phyloP scores from a whole-genome alignment of 2,329 filamentous ascomycete species.

The Fusarium ambrosium region DNA sequence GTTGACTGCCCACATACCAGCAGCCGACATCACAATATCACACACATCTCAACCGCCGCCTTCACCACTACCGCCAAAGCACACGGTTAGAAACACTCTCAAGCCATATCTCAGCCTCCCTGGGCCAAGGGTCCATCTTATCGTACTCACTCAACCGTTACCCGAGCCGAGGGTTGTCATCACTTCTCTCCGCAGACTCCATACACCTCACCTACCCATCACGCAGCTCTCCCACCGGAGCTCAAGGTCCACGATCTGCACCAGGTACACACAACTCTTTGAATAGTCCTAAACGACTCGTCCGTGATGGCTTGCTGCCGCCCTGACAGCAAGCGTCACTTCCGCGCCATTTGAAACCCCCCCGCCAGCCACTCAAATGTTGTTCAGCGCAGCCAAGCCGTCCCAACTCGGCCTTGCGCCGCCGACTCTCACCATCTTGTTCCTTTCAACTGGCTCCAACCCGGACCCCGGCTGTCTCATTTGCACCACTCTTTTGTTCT shows the following conservation, averaged over 20 bases:
- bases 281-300: conserved; percentile 24
- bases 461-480: conserved; percentile 16
- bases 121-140: conserved; percentile 15
- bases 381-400: conserved; percentile 25
- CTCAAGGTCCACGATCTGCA: conserved; percentile 10
- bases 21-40: conserved; percentile 33
- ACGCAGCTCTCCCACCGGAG: not conserved
- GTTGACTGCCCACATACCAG: conserved; percentile 44
- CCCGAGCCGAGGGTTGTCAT: conserved; percentile 7
- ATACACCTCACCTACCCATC: not conserved
- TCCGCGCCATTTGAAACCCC: conserved; percentile 34
- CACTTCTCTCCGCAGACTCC: not conserved
- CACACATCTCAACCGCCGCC: conserved; percentile 41
- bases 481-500: conserved; percentile 18
- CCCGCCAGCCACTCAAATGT: conserved; percentile 39
- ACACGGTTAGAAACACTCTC: conserved; percentile 10
- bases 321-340: conserved; percentile 38
- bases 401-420: conserved; percentile 24
- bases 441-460: conserved; percentile 17
- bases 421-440: conserved; percentile 25
- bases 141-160: conserved; percentile 23
- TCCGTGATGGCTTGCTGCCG: conserved; percentile 23
- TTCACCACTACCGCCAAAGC: conserved; percentile 12
- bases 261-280: conserved; percentile 37
- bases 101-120: conserved; percentile 27